These are phyloP conservation scores for Trichosporon faecale DNA, from an alignment of 1,284 basidiomycete species.

Conservation along the genomic window DNA sequence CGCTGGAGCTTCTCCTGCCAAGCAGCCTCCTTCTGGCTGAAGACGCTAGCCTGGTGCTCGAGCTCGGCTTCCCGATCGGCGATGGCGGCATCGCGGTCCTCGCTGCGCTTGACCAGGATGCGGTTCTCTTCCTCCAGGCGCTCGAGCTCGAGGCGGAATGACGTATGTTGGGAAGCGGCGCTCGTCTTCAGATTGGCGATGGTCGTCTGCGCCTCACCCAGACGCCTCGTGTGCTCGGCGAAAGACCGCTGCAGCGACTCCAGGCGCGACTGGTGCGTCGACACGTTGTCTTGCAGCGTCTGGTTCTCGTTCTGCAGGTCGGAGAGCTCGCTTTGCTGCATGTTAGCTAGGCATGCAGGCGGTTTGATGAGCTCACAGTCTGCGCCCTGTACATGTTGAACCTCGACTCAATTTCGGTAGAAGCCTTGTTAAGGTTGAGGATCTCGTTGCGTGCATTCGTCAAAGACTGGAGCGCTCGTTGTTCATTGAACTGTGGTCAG, in stretches of 20 bases:
- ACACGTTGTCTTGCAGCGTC: constrained; percentile 33
- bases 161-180: constrained; percentile 44
- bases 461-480: constrained; percentile 38
- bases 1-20: constrained; percentile 51
- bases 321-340: constrained; percentile 43
- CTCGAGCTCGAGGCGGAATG: constrained; percentile 38
- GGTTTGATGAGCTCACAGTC: constrained; percentile 35
- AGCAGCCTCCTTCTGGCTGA: constrained; percentile 48
- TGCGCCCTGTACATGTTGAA: constrained; percentile 45
- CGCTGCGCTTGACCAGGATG: constrained; percentile 40
- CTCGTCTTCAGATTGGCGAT: constrained; percentile 46
- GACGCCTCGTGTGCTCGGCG: constrained; percentile 42
- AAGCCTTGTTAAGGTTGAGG: constrained; percentile 35
- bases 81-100: constrained; percentile 44
- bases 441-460: constrained; percentile 43
- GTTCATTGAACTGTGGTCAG: constrained; percentile 44
- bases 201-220: constrained; percentile 44
- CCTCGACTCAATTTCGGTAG: constrained; percentile 41
- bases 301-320: constrained; percentile 41
- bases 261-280: constrained; percentile 19
- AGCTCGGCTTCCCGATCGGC: constrained; percentile 49
- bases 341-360: not conserved
- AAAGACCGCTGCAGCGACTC: constrained; percentile 43
- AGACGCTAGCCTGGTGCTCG: constrained; percentile 41
- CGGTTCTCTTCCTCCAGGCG: constrained; percentile 44